phyloP scores from a whole-genome alignment of 139 green algal genomes.

The Chlamydomonas schloesseri region DNA sequence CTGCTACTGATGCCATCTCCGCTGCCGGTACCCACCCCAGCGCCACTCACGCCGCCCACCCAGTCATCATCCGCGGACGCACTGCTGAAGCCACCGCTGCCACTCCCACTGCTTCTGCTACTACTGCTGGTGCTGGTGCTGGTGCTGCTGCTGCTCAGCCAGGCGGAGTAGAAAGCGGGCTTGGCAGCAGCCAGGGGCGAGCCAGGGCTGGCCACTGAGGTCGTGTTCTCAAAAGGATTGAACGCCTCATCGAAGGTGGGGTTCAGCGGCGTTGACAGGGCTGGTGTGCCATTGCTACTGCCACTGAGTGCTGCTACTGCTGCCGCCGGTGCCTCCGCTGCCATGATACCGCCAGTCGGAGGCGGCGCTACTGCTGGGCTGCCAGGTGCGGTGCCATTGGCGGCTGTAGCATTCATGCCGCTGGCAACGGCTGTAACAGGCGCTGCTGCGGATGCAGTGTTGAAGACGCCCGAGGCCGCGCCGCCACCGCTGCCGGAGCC shows the following conservation, averaged over 20 bases:
- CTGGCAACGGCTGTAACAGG: neutral
- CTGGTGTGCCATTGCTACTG: too few relatives aligned
- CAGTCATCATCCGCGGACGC: too few relatives aligned
- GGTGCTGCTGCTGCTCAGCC: neutral
- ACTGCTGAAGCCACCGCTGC: neutral
- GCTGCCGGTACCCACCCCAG: too few relatives aligned
- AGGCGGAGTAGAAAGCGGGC: slow-evolving; percentile 25
- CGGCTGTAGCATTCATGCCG: too few relatives aligned
- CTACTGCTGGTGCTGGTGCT: neutral
- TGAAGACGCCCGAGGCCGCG: too few relatives aligned
- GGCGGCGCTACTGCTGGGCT: neutral
- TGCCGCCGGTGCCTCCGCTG: neutral
- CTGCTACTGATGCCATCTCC: too few relatives aligned
- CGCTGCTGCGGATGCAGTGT: neutral
- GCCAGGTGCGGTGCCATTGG: neutral
- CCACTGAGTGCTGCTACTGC: too few relatives aligned
- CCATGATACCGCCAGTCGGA: neutral
- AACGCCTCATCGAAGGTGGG: neutral
- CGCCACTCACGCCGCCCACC: too few relatives aligned
- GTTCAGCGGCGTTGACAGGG: neutral
- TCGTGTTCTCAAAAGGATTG: slow-evolving; percentile 33
- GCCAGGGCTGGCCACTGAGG: neutral
- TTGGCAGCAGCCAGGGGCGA: slow-evolving; percentile 13
- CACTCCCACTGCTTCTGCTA: neutral
- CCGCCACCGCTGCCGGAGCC: too few relatives aligned